Percentiles rank a stretch among this genome's conserved stretches.
Conservation (phyloP, 2,329 filamentous ascomycete genomes). For the Xylaria arbuscula region DNA sequence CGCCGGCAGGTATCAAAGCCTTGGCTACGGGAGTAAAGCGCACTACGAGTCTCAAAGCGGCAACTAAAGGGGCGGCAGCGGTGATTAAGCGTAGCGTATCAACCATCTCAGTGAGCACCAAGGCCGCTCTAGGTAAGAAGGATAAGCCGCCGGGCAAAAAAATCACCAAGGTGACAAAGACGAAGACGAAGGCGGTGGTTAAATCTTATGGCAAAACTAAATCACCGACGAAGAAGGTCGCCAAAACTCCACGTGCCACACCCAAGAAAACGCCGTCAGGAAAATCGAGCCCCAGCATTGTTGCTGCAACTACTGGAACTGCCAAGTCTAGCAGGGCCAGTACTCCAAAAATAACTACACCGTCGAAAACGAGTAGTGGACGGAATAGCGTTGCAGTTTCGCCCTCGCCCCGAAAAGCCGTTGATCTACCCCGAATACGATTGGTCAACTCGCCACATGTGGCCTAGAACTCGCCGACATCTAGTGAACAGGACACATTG, state of each 20-base stretch:
- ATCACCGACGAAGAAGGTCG: constrained; percentile 31
- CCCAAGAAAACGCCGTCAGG: constrained; percentile 41
- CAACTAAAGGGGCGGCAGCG: constrained; percentile 51
- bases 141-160: constrained; percentile 42
- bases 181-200: constrained; percentile 48
- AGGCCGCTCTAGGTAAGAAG: constrained; percentile 45
- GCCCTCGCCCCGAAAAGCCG: constrained; percentile 40
- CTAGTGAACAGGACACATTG: neutral
- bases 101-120: constrained; percentile 54
- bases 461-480: constrained; percentile 41
- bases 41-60: constrained; percentile 50
- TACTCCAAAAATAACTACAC: constrained; percentile 30
- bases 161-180: constrained; percentile 44
- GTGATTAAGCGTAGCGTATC: constrained; percentile 56
- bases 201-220: constrained; percentile 49
- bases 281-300: constrained; percentile 43
- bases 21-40: constrained; percentile 50
- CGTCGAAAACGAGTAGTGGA: constrained; percentile 24
- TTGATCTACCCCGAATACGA: constrained; percentile 48
- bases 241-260: constrained; percentile 11
- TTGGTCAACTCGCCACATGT: constrained; percentile 52
- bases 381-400: constrained; percentile 33
- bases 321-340: constrained; percentile 24
- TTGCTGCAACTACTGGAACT: constrained; percentile 40
- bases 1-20: constrained; percentile 51